Evolutionary conservation across 495 filamentous ascomycete species (phyloP).

Genomic region (Daldinia vernicosa): DNA sequence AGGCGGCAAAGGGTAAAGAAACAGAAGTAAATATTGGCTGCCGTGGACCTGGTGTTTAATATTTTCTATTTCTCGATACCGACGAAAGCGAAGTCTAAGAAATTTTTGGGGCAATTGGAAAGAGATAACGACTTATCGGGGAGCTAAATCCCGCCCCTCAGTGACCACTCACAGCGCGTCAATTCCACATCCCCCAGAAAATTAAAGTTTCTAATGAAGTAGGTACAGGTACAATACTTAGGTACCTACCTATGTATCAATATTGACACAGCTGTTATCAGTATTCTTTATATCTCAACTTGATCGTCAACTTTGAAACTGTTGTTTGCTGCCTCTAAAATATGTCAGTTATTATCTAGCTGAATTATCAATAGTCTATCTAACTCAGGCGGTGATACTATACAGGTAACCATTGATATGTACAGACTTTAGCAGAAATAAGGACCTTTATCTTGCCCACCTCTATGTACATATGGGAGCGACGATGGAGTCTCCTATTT

Average conservation of each 20-base stretch:
- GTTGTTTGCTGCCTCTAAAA: no score
- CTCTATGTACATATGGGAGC: no score
- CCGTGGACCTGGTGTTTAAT: constrained; percentile 5
- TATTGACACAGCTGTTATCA: no score
- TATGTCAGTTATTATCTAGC: no score
- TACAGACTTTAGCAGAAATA: not conserved
- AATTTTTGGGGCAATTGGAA: constrained; percentile 47
- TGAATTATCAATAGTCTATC: no score
- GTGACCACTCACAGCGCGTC: constrained; percentile 23
- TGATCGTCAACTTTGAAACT: no score
- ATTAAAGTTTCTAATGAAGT: no score
- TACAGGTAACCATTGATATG: not conserved
- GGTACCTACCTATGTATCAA: no score
- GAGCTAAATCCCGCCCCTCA: constrained; percentile 22
- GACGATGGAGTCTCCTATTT: not conserved
- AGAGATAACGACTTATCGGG: constrained; percentile 39
- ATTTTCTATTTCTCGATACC: constrained; percentile 11
- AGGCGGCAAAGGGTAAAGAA: constrained; percentile 29
- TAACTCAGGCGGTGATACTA: not conserved
- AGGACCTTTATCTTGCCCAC: not conserved
- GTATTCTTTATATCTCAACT: no score
- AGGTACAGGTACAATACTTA: no score
- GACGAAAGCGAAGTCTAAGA: constrained; percentile 37
- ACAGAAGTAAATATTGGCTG: constrained; percentile 15
- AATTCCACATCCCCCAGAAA: no score